phyloP scores from a whole-genome alignment of 495 filamentous ascomycete genomes.

The Cercophora samala region DNA sequence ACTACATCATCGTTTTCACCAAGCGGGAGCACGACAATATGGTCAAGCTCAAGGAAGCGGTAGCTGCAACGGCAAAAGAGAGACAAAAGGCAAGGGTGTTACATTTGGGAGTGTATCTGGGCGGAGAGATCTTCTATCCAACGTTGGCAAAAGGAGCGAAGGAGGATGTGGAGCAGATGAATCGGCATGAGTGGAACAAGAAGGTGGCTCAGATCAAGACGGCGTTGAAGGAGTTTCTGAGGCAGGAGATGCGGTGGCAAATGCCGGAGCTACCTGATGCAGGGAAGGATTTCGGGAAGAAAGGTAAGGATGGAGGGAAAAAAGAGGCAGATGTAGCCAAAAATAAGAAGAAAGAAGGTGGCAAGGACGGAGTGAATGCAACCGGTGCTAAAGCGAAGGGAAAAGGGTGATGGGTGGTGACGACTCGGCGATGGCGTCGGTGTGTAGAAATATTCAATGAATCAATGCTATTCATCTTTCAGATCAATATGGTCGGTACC shows the following conservation, averaged over 20 bases:
- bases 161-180: neutral
- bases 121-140: slow-evolving; percentile 13
- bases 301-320: neutral
- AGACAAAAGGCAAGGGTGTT: slow-evolving; percentile 22
- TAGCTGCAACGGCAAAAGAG: slow-evolving; percentile 6
- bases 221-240: slow-evolving; percentile 26
- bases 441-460: too few species aligned
- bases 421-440: too few species aligned
- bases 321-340: neutral
- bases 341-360: neutral
- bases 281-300: neutral
- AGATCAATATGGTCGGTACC: too few species aligned
- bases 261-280: slow-evolving; percentile 22
- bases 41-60: slow-evolving; percentile 23
- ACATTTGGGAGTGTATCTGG: slow-evolving; percentile 26
- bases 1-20: slow-evolving; percentile 29
- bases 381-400: neutral
- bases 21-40: slow-evolving; percentile 28
- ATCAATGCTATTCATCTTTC: too few species aligned
- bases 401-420: too few species aligned
- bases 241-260: slow-evolving; percentile 26
- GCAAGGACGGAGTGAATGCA: neutral
- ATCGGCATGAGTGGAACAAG: slow-evolving; percentile 19
- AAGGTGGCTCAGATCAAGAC: slow-evolving; percentile 24
- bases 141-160: neutral